These are phyloP conservation scores for Xerocomellus intermedius DNA, from an alignment of 768 basidiomycete genomes.

Conservation along the genomic window DNA sequence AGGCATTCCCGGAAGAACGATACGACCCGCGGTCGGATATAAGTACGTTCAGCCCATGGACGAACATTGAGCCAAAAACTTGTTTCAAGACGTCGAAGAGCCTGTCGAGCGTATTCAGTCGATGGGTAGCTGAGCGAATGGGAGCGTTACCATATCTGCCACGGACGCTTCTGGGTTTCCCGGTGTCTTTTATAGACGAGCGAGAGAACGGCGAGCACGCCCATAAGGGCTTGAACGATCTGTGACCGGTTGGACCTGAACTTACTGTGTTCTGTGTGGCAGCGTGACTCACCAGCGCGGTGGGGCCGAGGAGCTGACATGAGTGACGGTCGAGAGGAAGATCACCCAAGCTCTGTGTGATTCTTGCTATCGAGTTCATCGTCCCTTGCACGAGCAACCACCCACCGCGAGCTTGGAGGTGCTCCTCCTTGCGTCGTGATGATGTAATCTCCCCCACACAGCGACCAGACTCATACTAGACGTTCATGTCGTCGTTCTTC, in stretches of 20 bases:
- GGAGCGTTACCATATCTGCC: slow-evolving; percentile 80
- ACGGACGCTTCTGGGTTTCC: slow-evolving; percentile 81
- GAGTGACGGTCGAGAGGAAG: slow-evolving; percentile 41
- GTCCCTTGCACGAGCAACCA: not conserved
- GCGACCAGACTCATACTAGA: too few species aligned
- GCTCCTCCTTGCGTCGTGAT: slow-evolving; percentile 9
- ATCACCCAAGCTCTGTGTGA: slow-evolving; percentile 18
- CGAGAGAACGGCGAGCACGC: slow-evolving; percentile 84
- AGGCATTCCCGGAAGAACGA: slow-evolving; percentile 75
- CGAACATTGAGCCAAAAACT: slow-evolving; percentile 79
- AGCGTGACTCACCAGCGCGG: slow-evolving; percentile 39
- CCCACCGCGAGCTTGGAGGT: not conserved
- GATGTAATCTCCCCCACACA: slow-evolving; percentile 16
- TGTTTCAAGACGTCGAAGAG: slow-evolving; percentile 94
- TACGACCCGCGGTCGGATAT: slow-evolving; percentile 76
- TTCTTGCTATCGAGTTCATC: slow-evolving; percentile 15
- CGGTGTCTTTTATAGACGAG: slow-evolving; percentile 86
- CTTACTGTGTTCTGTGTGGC: not conserved
- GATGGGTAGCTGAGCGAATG: not conserved
- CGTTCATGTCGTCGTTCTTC: slow-evolving; percentile 42
- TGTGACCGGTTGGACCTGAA: slow-evolving; percentile 24
- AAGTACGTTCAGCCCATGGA: slow-evolving; percentile 76
- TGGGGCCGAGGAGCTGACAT: slow-evolving; percentile 48
- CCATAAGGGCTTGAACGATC: slow-evolving; percentile 86
- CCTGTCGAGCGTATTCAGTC: slow-evolving; percentile 45